Percentiles rank a stretch among this genome's conserved stretches.
Conservation (phyloP, 2,329 filamentous ascomycete genomes). For the Fusarium nisikadoi region DNA sequence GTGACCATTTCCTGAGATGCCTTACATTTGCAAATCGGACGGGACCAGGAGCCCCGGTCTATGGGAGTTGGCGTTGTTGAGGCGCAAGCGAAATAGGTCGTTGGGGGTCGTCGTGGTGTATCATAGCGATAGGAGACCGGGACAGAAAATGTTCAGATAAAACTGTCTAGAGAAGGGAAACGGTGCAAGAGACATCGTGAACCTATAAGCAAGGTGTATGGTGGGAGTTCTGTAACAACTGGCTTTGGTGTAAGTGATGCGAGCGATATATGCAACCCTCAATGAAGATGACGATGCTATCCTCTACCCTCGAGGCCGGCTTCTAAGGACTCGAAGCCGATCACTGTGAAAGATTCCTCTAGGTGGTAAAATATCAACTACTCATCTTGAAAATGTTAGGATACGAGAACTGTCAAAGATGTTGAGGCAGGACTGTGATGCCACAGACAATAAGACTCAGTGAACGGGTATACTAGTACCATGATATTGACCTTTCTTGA, state of each 20-base stretch:
- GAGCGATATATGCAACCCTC: background rate
- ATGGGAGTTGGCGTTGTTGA: background rate
- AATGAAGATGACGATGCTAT: background rate
- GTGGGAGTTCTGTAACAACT: background rate
- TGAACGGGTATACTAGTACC: background rate
- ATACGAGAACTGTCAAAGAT: background rate
- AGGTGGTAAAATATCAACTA: background rate
- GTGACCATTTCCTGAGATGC: background rate
- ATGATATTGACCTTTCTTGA: background rate
- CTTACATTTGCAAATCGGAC: background rate
- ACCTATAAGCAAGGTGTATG: background rate
- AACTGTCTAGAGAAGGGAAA: background rate
- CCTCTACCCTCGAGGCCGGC: background rate
- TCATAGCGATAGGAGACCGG: background rate
- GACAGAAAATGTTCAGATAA: background rate
- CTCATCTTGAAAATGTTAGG: background rate
- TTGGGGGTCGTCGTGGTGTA: background rate
- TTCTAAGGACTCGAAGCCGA: background rate
- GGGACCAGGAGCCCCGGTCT: background rate
- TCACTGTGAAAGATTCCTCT: background rate
- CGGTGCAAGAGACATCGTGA: background rate
- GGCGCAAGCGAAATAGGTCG: background rate
- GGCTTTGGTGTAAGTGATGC: background rate
- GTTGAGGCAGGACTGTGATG: background rate
- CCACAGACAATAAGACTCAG: background rate